phyloP scores from a whole-genome alignment of 192 early-diverging fungal genomes.

The Coemansia guatemalensis region DNA sequence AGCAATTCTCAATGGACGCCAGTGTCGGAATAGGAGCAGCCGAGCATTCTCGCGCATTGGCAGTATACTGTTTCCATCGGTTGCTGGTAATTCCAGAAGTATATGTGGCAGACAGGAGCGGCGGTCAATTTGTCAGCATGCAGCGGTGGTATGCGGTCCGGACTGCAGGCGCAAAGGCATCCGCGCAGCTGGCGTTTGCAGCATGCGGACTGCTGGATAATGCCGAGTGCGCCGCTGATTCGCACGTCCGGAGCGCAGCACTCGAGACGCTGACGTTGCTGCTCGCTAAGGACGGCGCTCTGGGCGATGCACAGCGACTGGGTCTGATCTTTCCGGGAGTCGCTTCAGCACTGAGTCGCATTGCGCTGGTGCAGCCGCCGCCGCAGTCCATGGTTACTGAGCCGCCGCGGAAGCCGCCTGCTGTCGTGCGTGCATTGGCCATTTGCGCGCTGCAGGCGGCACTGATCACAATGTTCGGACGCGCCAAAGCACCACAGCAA shows the following conservation, averaged over 20 bases:
- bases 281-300: not conserved
- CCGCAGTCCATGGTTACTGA: conserved; percentile 1
- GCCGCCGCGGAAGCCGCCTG: conserved; percentile 12
- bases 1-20: too few species aligned
- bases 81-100: too few species aligned
- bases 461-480: conserved; percentile 9
- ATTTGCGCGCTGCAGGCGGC: conserved; percentile 13
- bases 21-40: too few species aligned
- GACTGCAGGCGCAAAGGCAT: too few species aligned
- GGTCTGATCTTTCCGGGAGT: conserved; percentile 32
- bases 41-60: too few species aligned
- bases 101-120: too few species aligned
- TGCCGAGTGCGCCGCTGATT: conserved; percentile 25
- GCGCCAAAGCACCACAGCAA: too few species aligned
- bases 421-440: conserved; percentile 16
- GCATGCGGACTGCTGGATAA: conserved; percentile 40
- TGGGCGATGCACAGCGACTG: not conserved
- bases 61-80: too few species aligned
- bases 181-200: conserved; percentile 11
- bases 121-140: too few species aligned
- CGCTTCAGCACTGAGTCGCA: conserved; percentile 27
- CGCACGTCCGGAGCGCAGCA: conserved; percentile 12
- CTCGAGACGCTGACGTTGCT: conserved; percentile 21
- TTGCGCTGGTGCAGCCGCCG: conserved; percentile 31
- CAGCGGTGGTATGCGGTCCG: too few species aligned